Conservation (phyloP, 345 rosid species). For the Gossypium anomalum region DNA sequence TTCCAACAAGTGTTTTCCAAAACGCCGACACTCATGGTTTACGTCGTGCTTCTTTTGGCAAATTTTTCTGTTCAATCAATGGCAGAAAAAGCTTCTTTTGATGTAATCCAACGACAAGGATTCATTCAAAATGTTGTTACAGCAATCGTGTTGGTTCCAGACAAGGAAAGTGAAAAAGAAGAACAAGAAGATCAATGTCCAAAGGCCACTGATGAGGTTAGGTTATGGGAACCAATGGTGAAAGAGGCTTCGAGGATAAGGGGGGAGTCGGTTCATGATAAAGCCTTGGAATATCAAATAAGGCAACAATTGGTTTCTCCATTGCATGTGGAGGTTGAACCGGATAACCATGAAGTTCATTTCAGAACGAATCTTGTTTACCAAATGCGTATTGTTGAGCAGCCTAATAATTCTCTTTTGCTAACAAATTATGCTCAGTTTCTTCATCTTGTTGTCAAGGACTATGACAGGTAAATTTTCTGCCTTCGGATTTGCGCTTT, state of each 20-base stretch:
- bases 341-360: constrained; percentile 43
- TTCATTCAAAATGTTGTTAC: neutral
- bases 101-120: neutral
- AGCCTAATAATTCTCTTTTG: constrained; percentile 57
- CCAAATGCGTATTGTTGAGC: constrained; percentile 49
- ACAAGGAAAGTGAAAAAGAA: too few species aligned
- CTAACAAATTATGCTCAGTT: constrained; percentile 71
- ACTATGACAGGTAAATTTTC: constrained; percentile 46
- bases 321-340: constrained; percentile 47
- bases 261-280: constrained; percentile 9
- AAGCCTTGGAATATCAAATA: constrained; percentile 33
- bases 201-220: constrained; percentile 18
- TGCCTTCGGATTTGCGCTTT: neutral
- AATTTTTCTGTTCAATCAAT: constrained; percentile 61
- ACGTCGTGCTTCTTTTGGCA: constrained; percentile 62
- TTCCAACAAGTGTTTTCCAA: constrained; percentile 60
- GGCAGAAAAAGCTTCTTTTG: neutral
- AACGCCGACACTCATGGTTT: constrained; percentile 70
- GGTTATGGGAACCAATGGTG: constrained; percentile 45
- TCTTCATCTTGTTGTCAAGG: constrained; percentile 46
- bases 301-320: constrained; percentile 34
- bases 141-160: neutral
- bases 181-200: neutral
- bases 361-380: constrained; percentile 49
- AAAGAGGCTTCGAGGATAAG: constrained; percentile 47